These are phyloP conservation scores for Metschnikowia aberdeeniae DNA, from an alignment of 805 yeast genomes.

Conservation along the genomic window DNA sequence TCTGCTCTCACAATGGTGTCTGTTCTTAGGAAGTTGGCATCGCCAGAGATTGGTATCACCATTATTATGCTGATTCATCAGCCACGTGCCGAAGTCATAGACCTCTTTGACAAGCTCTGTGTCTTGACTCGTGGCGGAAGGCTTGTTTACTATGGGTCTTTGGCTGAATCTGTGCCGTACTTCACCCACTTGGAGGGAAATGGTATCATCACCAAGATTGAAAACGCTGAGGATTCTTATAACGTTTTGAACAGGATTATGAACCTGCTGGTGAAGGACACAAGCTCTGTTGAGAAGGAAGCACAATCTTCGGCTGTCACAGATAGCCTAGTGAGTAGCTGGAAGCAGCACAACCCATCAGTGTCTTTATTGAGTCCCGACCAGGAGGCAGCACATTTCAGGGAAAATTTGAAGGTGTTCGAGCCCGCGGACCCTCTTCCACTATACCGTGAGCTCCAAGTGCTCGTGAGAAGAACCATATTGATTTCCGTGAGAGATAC, in stretches of 20 bases:
- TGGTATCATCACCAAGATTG: constrained; percentile 10
- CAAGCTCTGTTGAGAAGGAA: constrained; percentile 13
- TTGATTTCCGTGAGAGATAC: constrained; percentile 32
- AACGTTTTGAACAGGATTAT: constrained; percentile 14
- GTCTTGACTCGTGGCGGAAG: constrained; percentile 60
- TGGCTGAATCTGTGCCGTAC: constrained; percentile 42
- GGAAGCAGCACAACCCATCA: constrained; percentile 9
- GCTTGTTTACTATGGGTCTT: constrained; percentile 43
- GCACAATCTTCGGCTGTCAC: constrained; percentile 9
- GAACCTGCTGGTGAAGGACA: constrained; percentile 18
- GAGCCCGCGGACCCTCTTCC: constrained; percentile 22
- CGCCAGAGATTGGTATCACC: constrained; percentile 57
- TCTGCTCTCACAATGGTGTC: constrained; percentile 64
- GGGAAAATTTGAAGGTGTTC: constrained; percentile 18
- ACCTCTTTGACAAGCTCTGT: constrained; percentile 62
- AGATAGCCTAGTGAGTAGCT: constrained; percentile 9
- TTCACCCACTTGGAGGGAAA: constrained; percentile 30
- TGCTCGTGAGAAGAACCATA: constrained; percentile 35
- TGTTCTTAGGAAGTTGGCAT: constrained; percentile 49
- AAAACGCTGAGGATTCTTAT: constrained; percentile 9
- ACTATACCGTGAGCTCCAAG: constrained; percentile 25
- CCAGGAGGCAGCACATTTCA: constrained; percentile 16
- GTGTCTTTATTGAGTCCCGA: constrained; percentile 5
- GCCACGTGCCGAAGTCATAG: constrained; percentile 74
- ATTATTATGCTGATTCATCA: constrained; percentile 78